These are phyloP conservation scores for Cucumis cinereus DNA, from an alignment of 306 rosid species.

Conservation along the genomic window DNA sequence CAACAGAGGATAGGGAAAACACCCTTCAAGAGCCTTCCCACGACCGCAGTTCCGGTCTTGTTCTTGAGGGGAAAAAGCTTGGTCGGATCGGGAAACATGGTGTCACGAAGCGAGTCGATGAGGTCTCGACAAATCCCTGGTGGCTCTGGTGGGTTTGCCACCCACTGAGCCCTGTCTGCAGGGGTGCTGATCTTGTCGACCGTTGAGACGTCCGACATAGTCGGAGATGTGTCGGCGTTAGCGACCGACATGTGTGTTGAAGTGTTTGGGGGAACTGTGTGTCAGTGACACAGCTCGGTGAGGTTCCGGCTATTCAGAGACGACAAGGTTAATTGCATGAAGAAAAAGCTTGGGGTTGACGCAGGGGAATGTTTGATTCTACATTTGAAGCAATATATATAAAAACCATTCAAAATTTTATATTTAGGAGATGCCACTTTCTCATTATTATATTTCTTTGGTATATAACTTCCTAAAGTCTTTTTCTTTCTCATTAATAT, in stretches of 20 bases:
- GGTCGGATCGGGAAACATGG: slow-evolving; percentile 1
- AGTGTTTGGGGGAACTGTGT: slow-evolving; percentile 38
- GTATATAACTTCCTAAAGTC: too few species aligned
- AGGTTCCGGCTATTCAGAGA: background rate
- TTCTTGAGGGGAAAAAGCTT: slow-evolving; percentile 19
- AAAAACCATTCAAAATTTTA: background rate
- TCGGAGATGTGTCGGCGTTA: background rate
- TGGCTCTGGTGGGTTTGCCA: slow-evolving; percentile 45
- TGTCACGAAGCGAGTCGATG: slow-evolving; percentile 12
- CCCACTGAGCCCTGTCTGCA: slow-evolving; percentile 32
- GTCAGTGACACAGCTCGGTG: slow-evolving; percentile 7
- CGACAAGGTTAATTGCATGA: background rate
- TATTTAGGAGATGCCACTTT: background rate
- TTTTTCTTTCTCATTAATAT: too few species aligned
- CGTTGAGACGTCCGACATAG: background rate
- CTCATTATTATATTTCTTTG: background rate
- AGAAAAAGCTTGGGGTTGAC: background rate
- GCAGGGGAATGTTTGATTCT: background rate
- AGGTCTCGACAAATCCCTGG: slow-evolving; percentile 32
- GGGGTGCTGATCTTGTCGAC: slow-evolving; percentile 17
- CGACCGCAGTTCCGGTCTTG: slow-evolving; percentile 12
- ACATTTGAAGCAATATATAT: background rate
- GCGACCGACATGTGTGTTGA: slow-evolving; percentile 13
- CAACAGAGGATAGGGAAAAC: slow-evolving; percentile 41
- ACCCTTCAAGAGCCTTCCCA: slow-evolving; percentile 8